phyloP scores from a whole-genome alignment of 345 rosid species.

The Salix udensis region DNA sequence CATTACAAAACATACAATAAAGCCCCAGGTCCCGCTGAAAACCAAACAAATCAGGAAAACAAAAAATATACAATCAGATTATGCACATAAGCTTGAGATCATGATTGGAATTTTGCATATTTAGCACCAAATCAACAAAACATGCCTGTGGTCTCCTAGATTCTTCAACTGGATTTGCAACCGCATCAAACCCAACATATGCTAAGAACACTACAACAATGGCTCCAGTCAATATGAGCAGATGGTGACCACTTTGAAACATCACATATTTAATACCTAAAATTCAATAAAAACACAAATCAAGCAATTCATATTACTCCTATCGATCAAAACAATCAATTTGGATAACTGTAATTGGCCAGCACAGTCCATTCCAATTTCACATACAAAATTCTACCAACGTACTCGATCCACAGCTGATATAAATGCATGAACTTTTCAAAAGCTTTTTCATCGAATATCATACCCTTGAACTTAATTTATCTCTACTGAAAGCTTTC shows the following conservation, averaged over 20 bases:
- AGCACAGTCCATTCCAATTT: background rate
- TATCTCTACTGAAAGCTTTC: no score
- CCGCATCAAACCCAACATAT: constrained; percentile 97
- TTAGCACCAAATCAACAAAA: constrained; percentile 5
- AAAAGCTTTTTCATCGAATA: background rate
- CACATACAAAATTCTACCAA: background rate
- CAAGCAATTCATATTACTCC: no score
- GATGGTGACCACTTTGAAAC: constrained; percentile 89
- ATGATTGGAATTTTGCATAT: background rate
- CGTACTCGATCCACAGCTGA: background rate
- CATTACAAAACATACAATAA: no score
- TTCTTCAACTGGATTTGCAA: constrained; percentile 96
- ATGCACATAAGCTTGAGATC: background rate
- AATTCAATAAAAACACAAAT: background rate
- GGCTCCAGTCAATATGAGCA: constrained; percentile 86
- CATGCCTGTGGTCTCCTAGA: constrained; percentile 82
- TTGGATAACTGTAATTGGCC: background rate
- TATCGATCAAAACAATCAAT: background rate
- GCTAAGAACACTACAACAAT: constrained; percentile 93
- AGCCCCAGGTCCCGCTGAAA: constrained; percentile 53
- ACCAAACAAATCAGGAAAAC: constrained; percentile 13
- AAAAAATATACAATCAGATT: constrained; percentile 3
- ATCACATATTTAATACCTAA: constrained; percentile 23
- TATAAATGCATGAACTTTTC: background rate
- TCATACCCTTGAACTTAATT: no score